These are phyloP conservation scores for Anisogramma anomala DNA, from an alignment of 2,329 filamentous ascomycete genomes.

Conservation along the genomic window DNA sequence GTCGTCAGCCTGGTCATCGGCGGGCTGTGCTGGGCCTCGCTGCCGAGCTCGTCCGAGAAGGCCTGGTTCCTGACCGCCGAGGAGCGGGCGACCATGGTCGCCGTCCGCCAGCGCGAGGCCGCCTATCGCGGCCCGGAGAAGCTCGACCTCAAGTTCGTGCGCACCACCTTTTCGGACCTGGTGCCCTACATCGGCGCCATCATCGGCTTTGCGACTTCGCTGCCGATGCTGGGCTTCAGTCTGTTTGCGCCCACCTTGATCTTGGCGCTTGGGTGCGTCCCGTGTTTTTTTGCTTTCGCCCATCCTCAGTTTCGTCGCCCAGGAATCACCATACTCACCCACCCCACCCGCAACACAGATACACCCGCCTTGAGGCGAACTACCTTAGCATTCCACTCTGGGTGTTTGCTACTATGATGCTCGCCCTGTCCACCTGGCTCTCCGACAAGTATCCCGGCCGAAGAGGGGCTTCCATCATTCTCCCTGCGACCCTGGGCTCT, in stretches of 20 bases:
- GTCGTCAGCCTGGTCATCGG: conserved; percentile 23
- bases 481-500: background rate
- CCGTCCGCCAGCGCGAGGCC: background rate
- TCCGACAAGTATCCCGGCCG: background rate
- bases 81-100: background rate
- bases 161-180: background rate
- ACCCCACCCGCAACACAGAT: background rate
- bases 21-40: conserved; percentile 2
- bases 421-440: background rate
- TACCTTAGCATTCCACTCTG: background rate
- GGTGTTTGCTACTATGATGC: background rate
- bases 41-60: background rate
- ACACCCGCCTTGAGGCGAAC: background rate
- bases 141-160: background rate
- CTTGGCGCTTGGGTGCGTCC: background rate
- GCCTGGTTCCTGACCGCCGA: background rate
- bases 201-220: background rate
- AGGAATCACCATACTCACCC: background rate
- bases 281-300: background rate
- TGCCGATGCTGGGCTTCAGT: background rate
- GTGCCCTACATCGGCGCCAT: background rate
- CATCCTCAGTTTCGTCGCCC: no score
- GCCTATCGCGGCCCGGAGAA: background rate
- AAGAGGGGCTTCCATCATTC: background rate
- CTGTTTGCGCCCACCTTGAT: background rate